phyloP scores from a whole-genome alignment of 164 flowering plant species.

The Brasenia schreberi region DNA sequence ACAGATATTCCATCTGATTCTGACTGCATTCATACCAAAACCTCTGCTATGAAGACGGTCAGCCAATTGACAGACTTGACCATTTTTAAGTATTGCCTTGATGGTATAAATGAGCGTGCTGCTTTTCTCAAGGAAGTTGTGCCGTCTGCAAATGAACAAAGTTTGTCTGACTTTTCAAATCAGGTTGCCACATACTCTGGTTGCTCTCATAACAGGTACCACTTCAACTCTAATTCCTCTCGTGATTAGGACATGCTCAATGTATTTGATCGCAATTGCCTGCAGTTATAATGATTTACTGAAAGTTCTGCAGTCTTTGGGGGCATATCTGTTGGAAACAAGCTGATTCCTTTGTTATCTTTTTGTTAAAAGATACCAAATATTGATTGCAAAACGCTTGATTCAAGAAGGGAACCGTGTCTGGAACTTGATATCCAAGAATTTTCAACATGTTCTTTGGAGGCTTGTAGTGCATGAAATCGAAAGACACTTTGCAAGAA shows the following conservation, averaged over 20 bases:
- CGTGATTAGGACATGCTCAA: no score
- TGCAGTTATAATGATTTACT: neutral
- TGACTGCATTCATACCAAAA: constrained; percentile 46
- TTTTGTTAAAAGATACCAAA: constrained; percentile 42
- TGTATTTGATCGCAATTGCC: neutral
- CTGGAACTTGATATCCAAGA: constrained; percentile 58
- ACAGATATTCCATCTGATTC: constrained; percentile 42
- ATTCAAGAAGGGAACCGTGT: constrained; percentile 57
- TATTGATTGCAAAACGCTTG: constrained; percentile 56
- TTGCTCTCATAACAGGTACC: constrained; percentile 80
- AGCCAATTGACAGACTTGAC: constrained; percentile 43
- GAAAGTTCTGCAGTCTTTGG: neutral
- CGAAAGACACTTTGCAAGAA: constrained; percentile 58
- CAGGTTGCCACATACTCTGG: constrained; percentile 73
- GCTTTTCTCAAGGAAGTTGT: constrained; percentile 64
- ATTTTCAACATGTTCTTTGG: constrained; percentile 53
- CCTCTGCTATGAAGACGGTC: constrained; percentile 16
- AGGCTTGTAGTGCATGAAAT: constrained; percentile 40
- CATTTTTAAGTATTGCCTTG: constrained; percentile 75
- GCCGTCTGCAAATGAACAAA: constrained; percentile 36
- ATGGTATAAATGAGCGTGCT: constrained; percentile 46
- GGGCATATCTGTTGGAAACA: neutral
- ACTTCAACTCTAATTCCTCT: no score
- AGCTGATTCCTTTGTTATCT: neutral
- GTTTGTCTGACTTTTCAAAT: constrained; percentile 47